These are phyloP conservation scores for Fusarium buxicola DNA, from an alignment of 2,329 filamentous ascomycete genomes.

Conservation along the genomic window DNA sequence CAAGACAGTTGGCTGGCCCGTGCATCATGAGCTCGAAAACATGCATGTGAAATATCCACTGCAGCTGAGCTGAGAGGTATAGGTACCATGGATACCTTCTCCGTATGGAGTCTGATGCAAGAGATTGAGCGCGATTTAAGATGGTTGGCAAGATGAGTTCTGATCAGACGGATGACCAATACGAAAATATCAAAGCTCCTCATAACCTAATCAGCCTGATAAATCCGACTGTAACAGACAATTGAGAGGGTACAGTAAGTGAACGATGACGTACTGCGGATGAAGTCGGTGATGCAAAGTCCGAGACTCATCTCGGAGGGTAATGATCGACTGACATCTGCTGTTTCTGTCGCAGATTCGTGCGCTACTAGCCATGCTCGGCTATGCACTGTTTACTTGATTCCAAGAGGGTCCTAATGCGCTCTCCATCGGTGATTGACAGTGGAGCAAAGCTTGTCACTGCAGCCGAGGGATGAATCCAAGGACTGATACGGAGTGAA, in stretches of 20 bases:
- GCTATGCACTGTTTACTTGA: conserved; percentile 14
- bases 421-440: conserved; percentile 18
- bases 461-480: neutral
- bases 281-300: conserved; percentile 2
- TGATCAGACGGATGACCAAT: conserved; percentile 9
- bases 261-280: neutral
- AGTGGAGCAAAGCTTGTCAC: conserved; percentile 20
- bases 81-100: too few species aligned
- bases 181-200: too few species aligned
- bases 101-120: too few species aligned
- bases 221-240: neutral
- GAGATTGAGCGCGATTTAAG: neutral
- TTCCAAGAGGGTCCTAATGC: conserved; percentile 7
- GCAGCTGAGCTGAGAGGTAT: conserved; percentile 11
- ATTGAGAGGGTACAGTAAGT: neutral
- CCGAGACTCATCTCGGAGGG: conserved; percentile 5
- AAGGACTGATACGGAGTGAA: neutral
- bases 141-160: conserved; percentile 21
- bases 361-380: conserved; percentile 2
- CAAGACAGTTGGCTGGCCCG: conserved; percentile 1
- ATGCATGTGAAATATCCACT: conserved; percentile 10
- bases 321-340: conserved; percentile 17
- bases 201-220: too few species aligned
- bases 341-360: conserved; percentile 14
- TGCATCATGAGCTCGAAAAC: conserved; percentile 14